These are phyloP conservation scores for Suhomyces ambrosiae DNA, from an alignment of 1,139 yeast species.

Conservation along the genomic window DNA sequence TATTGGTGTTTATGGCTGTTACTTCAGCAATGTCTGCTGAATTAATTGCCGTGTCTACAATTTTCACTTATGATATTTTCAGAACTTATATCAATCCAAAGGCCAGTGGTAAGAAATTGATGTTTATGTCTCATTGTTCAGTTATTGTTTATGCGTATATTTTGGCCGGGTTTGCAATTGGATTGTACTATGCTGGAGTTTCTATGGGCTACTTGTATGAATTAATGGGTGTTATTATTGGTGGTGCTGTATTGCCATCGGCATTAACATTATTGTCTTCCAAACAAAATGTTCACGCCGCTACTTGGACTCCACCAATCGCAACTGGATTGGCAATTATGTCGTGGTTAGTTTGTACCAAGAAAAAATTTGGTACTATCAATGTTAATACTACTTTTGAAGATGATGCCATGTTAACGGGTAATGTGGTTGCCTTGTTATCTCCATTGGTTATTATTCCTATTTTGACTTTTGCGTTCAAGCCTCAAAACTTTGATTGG, in stretches of 20 bases:
- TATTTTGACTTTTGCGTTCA: constrained; percentile 60
- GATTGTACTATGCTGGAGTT: constrained; percentile 77
- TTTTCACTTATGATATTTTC: constrained; percentile 83
- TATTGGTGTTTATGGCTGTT: constrained; percentile 81
- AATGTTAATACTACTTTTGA: constrained; percentile 68
- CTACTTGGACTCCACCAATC: constrained; percentile 59
- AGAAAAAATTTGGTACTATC: constrained; percentile 51
- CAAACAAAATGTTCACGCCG: constrained; percentile 65
- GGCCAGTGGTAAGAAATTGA: constrained; percentile 73
- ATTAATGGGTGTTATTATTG: constrained; percentile 84
- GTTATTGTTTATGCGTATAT: constrained; percentile 66
- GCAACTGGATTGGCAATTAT: constrained; percentile 64
- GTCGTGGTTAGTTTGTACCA: constrained; percentile 67
- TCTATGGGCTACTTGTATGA: constrained; percentile 86
- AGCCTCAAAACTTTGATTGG: constrained; percentile 79
- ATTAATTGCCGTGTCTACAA: constrained; percentile 82
- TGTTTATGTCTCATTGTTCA: constrained; percentile 64
- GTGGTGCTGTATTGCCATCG: constrained; percentile 82
- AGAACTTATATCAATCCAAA: constrained; percentile 75
- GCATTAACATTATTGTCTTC: constrained; percentile 70
- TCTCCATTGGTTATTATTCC: constrained; percentile 75
- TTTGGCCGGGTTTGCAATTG: constrained; percentile 83
- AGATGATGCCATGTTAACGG: constrained; percentile 83
- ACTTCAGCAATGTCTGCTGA: constrained; percentile 87
- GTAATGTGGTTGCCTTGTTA: constrained; percentile 78